Percentiles rank a stretch among this genome's conserved stretches.
Conservation (phyloP, 2,329 filamentous ascomycete species). For the Chaetomiaceae sp. region DNA sequence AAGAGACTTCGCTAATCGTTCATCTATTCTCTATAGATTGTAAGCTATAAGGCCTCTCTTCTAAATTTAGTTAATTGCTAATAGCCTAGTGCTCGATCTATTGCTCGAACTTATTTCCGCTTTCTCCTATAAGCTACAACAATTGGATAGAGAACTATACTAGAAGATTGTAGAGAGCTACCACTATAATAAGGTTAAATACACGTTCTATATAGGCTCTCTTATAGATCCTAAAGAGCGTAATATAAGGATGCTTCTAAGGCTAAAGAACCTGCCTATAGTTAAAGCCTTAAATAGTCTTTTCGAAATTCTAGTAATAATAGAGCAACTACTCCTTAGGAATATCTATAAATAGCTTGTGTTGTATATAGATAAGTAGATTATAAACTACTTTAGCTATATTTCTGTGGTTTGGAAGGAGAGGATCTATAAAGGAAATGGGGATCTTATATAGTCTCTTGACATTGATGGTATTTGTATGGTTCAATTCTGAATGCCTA, state of each 20-base stretch:
- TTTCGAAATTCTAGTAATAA: neutral
- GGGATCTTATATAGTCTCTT: slow-evolving; percentile 1
- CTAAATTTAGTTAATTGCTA: slow-evolving; percentile 1
- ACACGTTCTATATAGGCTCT: slow-evolving; percentile 2
- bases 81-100: slow-evolving; percentile 4
- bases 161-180: slow-evolving; percentile 6
- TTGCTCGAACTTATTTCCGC: slow-evolving; percentile 3
- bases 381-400: slow-evolving; percentile 4
- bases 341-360: slow-evolving; percentile 5
- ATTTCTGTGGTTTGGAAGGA: slow-evolving; percentile 4
- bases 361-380: neutral
- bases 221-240: slow-evolving; percentile 1
- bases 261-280: slow-evolving; percentile 4
- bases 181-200: slow-evolving; percentile 2
- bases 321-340: neutral
- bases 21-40: slow-evolving; percentile 7
- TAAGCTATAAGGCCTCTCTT: slow-evolving; percentile 1
- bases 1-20: slow-evolving; percentile 6
- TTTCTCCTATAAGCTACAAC: slow-evolving; percentile 4
- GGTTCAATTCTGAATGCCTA: slow-evolving; percentile 12
- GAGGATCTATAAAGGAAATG: neutral
- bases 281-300: neutral
- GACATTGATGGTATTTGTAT: slow-evolving; percentile 8
- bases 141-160: slow-evolving; percentile 6
- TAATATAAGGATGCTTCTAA: slow-evolving; percentile 3